Evolutionary conservation across 1,284 basidiomycete genomes (phyloP).

Genomic region (Singerocomus inundabilis): DNA sequence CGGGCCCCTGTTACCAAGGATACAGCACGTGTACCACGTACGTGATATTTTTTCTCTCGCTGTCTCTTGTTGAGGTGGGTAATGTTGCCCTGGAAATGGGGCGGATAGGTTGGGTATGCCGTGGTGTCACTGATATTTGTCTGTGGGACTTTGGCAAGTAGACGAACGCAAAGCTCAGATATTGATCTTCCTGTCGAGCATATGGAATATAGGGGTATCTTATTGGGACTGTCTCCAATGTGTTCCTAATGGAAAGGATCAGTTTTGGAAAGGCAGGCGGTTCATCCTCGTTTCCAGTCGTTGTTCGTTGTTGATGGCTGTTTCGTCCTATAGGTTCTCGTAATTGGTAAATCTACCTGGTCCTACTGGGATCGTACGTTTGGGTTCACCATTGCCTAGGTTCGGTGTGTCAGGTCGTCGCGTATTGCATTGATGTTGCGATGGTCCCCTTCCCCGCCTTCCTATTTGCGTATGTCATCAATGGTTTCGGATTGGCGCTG

Average conservation of each 20-base stretch:
- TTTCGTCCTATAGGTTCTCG: constrained; percentile 3
- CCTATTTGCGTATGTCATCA: constrained; percentile 52
- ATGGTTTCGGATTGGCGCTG: constrained; percentile 56
- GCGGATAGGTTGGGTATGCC: constrained; percentile 16
- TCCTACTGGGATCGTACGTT: no score
- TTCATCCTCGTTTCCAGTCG: not conserved
- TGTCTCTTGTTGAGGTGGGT: not conserved
- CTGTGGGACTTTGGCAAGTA: constrained; percentile 20
- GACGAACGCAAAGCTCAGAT: not conserved
- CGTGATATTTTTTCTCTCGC: no score
- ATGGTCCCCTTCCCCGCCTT: constrained; percentile 63
- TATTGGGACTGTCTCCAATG: constrained; percentile 17
- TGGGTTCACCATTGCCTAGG: constrained; percentile 24
- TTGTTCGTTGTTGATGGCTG: not conserved
- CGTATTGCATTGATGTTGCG: constrained; percentile 51
- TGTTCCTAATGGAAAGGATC: constrained; percentile 12
- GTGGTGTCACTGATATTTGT: constrained; percentile 26
- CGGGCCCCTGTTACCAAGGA: constrained; percentile 21
- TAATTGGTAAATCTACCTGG: constrained; percentile 9
- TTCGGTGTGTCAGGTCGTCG: constrained; percentile 35
- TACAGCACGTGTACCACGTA: constrained; percentile 22
- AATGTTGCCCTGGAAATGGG: not conserved
- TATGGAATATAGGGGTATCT: constrained; percentile 18
- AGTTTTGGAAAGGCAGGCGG: constrained; percentile 23
- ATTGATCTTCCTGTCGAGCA: not conserved